Percentiles rank a stretch among this genome's conserved stretches.
Evolutionary conservation across 202 grass and related monocot species (phyloP).

Genomic region (Tripidium arundinaceum): DNA sequence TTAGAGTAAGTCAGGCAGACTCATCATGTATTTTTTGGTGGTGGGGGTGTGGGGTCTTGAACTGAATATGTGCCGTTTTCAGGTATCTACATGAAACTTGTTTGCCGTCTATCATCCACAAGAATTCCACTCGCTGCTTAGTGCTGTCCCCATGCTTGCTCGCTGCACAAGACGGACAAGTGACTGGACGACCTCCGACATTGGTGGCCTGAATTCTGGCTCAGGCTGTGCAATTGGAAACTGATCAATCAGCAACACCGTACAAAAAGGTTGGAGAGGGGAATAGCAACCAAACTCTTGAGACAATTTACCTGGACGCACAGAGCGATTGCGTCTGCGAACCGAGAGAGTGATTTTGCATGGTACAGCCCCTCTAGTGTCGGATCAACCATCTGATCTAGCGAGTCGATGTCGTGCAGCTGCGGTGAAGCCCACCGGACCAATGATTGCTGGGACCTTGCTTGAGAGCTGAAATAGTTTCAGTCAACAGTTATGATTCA

Average conservation of each 20-base stretch:
- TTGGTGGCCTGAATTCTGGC: too few relatives aligned
- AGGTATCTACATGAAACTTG: slow-evolving; percentile 89
- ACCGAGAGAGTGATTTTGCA: slow-evolving; percentile 79
- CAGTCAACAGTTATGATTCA: not conserved
- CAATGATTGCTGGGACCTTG: slow-evolving; percentile 58
- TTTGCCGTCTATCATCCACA: slow-evolving; percentile 57
- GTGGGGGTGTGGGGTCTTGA: not conserved
- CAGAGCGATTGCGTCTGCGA: slow-evolving; percentile 66
- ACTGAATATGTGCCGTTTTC: slow-evolving; percentile 30
- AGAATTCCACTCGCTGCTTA: slow-evolving; percentile 8
- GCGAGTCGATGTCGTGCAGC: slow-evolving; percentile 69
- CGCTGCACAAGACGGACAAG: slow-evolving; percentile 58
- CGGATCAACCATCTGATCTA: slow-evolving; percentile 73
- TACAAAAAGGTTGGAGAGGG: not conserved
- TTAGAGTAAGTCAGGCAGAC: slow-evolving; percentile 70
- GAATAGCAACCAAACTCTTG: not conserved
- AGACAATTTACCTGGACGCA: slow-evolving; percentile 58
- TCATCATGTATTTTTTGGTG: not conserved
- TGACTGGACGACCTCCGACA: slow-evolving; percentile 65
- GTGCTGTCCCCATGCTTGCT: slow-evolving; percentile 31
- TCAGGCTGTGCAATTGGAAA: too few relatives aligned
- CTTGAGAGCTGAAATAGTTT: slow-evolving; percentile 51
- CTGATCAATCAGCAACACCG: too few relatives aligned
- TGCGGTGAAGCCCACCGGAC: slow-evolving; percentile 74
- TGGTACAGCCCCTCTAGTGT: slow-evolving; percentile 63